Percentiles rank a stretch among this genome's conserved stretches.
These are phyloP conservation scores for Plicaturopsis crispa DNA, from an alignment of 768 basidiomycete species.

Conservation along the genomic window DNA sequence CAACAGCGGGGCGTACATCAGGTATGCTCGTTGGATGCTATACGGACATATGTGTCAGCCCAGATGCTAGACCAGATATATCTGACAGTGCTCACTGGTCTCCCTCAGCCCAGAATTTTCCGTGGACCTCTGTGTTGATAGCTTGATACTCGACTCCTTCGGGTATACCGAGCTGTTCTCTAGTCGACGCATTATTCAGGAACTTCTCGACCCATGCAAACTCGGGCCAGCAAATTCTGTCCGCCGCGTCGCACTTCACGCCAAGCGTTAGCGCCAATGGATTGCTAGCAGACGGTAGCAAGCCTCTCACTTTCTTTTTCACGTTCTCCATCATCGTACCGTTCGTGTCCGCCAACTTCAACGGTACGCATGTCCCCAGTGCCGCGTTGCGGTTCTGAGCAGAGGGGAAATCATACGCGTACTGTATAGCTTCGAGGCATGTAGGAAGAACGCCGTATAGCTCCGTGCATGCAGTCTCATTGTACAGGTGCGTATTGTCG, in stretches of 20 bases:
- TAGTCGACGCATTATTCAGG: slow-evolving; percentile 9
- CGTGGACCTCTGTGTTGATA: slow-evolving; percentile 6
- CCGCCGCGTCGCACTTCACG: too few relatives aligned
- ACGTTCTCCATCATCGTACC: too few relatives aligned
- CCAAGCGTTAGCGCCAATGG: too few relatives aligned
- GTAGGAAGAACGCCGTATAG: slow-evolving; percentile 14
- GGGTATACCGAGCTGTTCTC: slow-evolving; percentile 12
- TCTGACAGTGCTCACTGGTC: slow-evolving; percentile 11
- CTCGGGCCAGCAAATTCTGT: slow-evolving; percentile 15
- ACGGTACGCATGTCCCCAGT: slow-evolving; percentile 3
- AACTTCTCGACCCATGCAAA: slow-evolving; percentile 14
- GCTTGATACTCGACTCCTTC: slow-evolving; percentile 10
- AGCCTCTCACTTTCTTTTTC: too few relatives aligned
- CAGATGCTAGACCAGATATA: too few relatives aligned
- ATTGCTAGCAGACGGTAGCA: too few relatives aligned
- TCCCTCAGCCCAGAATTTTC: slow-evolving; percentile 10
- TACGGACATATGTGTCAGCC: too few relatives aligned
- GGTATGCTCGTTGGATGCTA: slow-evolving; percentile 12
- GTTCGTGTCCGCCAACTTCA: slow-evolving; percentile 11
- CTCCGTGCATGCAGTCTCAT: slow-evolving; percentile 19
- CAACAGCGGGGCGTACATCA: slow-evolving; percentile 18
- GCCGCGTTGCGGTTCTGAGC: slow-evolving; percentile 6
- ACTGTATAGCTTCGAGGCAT: too few relatives aligned
- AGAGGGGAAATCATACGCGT: too few relatives aligned
- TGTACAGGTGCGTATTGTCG: slow-evolving; percentile 19